Evolutionary conservation across 2,329 filamentous ascomycete genomes (phyloP).

Genomic region (Plenodomus lindquistii): DNA sequence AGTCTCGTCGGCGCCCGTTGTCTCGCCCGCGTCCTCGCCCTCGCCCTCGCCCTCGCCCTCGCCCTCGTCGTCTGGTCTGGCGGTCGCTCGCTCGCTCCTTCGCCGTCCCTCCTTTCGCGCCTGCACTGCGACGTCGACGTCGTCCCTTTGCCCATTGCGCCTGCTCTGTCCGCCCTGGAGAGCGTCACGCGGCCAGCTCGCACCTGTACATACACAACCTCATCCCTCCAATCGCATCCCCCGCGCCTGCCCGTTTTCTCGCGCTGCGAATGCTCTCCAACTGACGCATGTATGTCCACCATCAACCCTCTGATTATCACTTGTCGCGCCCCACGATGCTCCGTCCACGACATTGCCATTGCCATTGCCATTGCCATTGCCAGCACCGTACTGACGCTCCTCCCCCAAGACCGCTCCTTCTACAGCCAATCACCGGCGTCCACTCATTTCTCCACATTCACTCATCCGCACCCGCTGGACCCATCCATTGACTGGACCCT

Average conservation of each 20-base stretch:
- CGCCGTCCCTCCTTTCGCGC: slow-evolving; percentile 21
- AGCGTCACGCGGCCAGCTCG: slow-evolving; percentile 4
- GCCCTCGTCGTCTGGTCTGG: slow-evolving; percentile 6
- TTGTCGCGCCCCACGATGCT: not conserved
- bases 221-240: slow-evolving; percentile 7
- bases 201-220: too few species aligned
- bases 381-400: slow-evolving; percentile 28
- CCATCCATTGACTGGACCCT: slow-evolving; percentile 44
- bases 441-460: slow-evolving; percentile 46
- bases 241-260: not conserved
- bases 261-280: slow-evolving; percentile 37
- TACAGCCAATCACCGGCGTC: slow-evolving; percentile 46
- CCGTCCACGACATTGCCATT: too few species aligned
- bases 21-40: slow-evolving; percentile 1
- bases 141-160: slow-evolving; percentile 16
- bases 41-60: slow-evolving; percentile 11
- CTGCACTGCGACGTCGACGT: slow-evolving; percentile 34
- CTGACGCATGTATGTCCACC: slow-evolving; percentile 32
- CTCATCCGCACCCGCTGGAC: slow-evolving; percentile 22
- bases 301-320: slow-evolving; percentile 8
- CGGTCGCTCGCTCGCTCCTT: slow-evolving; percentile 11
- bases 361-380: slow-evolving; percentile 5
- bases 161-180: slow-evolving; percentile 14
- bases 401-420: slow-evolving; percentile 28
- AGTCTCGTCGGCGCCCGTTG: too few species aligned